Evolutionary conservation across 148 eudicot species (phyloP).

Genomic region (Vaccinium darrowii): DNA sequence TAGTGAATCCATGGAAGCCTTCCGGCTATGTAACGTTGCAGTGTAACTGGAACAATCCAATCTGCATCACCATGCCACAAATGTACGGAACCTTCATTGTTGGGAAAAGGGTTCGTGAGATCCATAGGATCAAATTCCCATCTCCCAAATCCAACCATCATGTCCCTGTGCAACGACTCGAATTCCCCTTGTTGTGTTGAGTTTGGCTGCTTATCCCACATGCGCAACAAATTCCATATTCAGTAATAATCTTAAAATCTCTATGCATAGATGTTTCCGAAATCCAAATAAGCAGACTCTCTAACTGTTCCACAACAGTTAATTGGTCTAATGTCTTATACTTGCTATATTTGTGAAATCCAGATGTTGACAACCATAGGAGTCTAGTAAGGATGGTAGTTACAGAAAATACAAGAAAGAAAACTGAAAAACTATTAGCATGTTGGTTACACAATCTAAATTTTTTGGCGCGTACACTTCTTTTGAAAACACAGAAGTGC

Average conservation of each 20-base stretch:
- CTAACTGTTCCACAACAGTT: not conserved
- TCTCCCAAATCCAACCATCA: no score
- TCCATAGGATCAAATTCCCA: slow-evolving; percentile 35
- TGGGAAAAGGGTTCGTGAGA: slow-evolving; percentile 23
- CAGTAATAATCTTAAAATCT: not conserved
- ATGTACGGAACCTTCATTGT: slow-evolving; percentile 25
- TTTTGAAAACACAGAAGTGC: no score
- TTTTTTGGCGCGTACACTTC: no score
- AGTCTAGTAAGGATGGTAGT: not conserved
- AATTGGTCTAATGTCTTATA: not conserved
- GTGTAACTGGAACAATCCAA: slow-evolving; percentile 40
- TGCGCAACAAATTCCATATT: not conserved
- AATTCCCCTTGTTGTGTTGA: slow-evolving; percentile 34
- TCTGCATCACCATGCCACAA: slow-evolving; percentile 63
- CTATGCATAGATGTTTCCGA: slow-evolving; percentile 1
- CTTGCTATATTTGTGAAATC: not conserved
- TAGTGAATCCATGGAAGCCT: slow-evolving; percentile 59
- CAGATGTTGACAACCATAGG: not conserved
- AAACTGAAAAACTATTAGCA: no score
- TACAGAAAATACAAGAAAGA: not conserved
- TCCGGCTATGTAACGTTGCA: slow-evolving; percentile 45
- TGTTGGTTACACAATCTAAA: no score
- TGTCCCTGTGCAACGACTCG: slow-evolving; percentile 38
- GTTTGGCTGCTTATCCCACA: slow-evolving; percentile 16
- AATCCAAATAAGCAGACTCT: not conserved